These are phyloP conservation scores for Pleurotus tuoliensis DNA, from an alignment of 768 basidiomycete species.

Conservation along the genomic window DNA sequence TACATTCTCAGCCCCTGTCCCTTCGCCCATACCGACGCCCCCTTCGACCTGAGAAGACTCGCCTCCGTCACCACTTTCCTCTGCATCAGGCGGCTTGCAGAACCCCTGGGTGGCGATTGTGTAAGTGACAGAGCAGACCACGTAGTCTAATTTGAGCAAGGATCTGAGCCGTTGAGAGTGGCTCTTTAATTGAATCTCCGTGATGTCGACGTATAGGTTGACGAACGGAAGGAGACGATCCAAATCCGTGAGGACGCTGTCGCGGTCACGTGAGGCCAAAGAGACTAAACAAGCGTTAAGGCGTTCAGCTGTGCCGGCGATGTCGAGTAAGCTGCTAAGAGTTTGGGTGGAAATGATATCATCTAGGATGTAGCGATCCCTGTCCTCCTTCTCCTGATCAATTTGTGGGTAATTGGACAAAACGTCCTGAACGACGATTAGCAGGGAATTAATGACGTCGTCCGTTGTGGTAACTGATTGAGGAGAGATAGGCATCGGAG, in stretches of 20 bases:
- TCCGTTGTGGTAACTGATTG: slow-evolving; percentile 22
- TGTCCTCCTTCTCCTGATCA: slow-evolving; percentile 22
- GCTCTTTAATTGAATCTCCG: slow-evolving; percentile 49
- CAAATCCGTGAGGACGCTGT: slow-evolving; percentile 29
- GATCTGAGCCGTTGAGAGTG: slow-evolving; percentile 68
- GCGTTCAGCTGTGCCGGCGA: slow-evolving; percentile 36
- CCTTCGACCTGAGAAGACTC: slow-evolving; percentile 49
- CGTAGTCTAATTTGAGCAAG: slow-evolving; percentile 79
- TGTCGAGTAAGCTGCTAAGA: slow-evolving; percentile 45
- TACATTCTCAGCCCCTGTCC: slow-evolving; percentile 80
- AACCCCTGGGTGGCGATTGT: slow-evolving; percentile 84
- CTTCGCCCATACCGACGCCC: slow-evolving; percentile 88
- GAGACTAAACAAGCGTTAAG: slow-evolving; percentile 35
- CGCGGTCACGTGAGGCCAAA: slow-evolving; percentile 31
- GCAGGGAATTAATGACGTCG: slow-evolving; percentile 53
- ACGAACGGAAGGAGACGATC: slow-evolving; percentile 73
- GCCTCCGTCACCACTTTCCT: slow-evolving; percentile 48
- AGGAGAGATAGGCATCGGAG: background rate
- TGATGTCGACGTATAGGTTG: slow-evolving; percentile 53
- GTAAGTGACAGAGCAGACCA: slow-evolving; percentile 69
- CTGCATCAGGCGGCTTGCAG: slow-evolving; percentile 80
- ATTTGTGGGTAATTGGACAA: slow-evolving; percentile 33
- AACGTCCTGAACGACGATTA: slow-evolving; percentile 64
- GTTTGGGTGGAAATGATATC: slow-evolving; percentile 40
- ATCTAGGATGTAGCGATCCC: slow-evolving; percentile 50